Evolutionary conservation across 148 eudicot species (phyloP).

Genomic region (Rhododendron kiyosumense): DNA sequence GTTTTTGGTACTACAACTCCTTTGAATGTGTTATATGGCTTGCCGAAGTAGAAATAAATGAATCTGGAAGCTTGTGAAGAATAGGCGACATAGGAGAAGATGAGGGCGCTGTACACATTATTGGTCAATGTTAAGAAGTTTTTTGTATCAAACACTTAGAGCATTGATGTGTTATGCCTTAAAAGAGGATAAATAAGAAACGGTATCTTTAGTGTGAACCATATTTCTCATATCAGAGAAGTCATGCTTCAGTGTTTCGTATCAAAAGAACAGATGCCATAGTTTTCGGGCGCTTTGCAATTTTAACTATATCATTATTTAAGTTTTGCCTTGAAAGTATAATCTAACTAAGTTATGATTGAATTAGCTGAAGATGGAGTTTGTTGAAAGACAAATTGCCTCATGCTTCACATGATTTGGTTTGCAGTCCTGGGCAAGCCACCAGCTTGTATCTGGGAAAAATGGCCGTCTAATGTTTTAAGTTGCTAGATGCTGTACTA

Average conservation of each 20-base stretch:
- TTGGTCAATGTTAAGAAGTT: not conserved
- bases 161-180: not conserved
- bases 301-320: not conserved
- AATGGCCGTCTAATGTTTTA: not conserved
- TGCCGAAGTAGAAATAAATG: not conserved
- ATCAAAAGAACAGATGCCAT: not conserved
- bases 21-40: not conserved
- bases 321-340: not conserved
- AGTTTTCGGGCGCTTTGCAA: not conserved
- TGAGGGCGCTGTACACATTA: not conserved
- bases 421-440: not conserved
- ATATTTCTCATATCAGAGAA: not conserved
- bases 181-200: not conserved
- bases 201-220: not conserved
- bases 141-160: not conserved
- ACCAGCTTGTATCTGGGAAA: not conserved
- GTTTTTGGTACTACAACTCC: not conserved
- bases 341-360: not conserved
- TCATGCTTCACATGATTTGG: not conserved
- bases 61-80: slow-evolving; percentile 2
- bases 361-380: not conserved
- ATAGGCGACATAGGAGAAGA: not conserved
- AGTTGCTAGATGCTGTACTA: not conserved
- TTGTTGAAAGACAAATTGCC: not conserved
- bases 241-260: not conserved